Evolutionary conservation across 768 basidiomycete genomes (phyloP), one percentile per base, ranked within the genome.

Genomic region (Lentinus tigrinus): DNA sequence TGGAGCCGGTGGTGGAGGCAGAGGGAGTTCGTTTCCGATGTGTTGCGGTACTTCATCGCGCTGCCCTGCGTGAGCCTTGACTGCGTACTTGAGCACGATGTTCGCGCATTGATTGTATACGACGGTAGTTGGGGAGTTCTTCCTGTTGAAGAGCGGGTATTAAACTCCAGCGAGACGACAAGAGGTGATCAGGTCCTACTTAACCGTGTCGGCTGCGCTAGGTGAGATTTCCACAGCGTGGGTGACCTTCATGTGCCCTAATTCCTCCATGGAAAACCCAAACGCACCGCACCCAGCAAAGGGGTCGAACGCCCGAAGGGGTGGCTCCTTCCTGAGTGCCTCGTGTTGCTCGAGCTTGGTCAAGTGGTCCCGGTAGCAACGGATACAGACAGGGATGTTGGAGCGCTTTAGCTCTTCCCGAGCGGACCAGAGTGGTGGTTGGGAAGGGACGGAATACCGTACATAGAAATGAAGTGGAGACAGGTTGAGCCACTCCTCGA

Each of bases 91-190:
- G 3, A 91, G 75, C 21, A 89, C 74, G 7, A 75, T 66, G 60
- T 92, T 93, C 2, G 82, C 80, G 58, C 89, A 91, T 55, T 90
- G 85, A 54, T 91, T 91, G 61, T 85, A 85, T 0, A 90, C 80
- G 2, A 72, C 71, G 2, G 80, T 77, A 2, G 75, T 62, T 0
- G 81, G 75, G 11, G 78, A 81, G 61, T 89, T 87, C 21, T 77
- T 72, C 47, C 84, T 87, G 56, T 27, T n/a, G 37, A 44, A 17
- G 56, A 66, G 57, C 14, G 47, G 24, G 7, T 47, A n/a, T 50
- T 21, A 24, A 31, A n/a, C n/a, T 6, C 7, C 3, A 36, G n/a
- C 19, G 2, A 61, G 42, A 26, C 14, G 47, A 51, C 59, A 3
- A 9, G 40, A 13, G 46, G 43, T 37, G 2, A 38, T 27, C 37